Evolutionary conservation across 2,329 filamentous ascomycete genomes (phyloP).

Genomic region (Penicillium sp.): DNA sequence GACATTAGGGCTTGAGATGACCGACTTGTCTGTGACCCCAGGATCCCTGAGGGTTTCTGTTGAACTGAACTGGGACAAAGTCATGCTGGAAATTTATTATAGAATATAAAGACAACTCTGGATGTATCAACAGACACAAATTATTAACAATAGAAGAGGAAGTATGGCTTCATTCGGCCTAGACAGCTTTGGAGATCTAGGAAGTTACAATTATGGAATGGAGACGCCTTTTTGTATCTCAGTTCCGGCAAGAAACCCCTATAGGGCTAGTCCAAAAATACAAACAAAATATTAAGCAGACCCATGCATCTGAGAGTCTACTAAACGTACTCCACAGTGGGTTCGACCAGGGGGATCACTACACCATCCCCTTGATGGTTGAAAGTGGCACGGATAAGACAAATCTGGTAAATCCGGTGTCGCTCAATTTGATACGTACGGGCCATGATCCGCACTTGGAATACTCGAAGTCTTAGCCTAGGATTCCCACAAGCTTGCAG

Average conservation of each 20-base stretch:
- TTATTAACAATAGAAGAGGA: conserved; percentile 8
- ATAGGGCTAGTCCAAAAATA: conserved; percentile 13
- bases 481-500: not conserved
- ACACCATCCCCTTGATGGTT: conserved; percentile 15
- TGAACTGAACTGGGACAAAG: conserved; percentile 3
- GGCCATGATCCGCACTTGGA: conserved; percentile 2
- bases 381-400: conserved; percentile 16
- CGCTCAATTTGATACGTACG: conserved; percentile 10
- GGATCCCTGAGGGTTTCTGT: conserved; percentile 14
- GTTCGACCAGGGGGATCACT: conserved; percentile 13
- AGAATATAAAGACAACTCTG: not conserved
- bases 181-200: not conserved
- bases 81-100: conserved; percentile 12
- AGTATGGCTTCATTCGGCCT: not conserved
- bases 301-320: conserved; percentile 15
- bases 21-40: conserved; percentile 7
- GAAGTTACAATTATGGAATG: not conserved
- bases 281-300: conserved; percentile 12
- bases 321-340: conserved; percentile 26
- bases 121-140: conserved; percentile 3
- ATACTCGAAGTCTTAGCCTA: not conserved
- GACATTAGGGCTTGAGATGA: conserved; percentile 15
- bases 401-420: conserved; percentile 13
- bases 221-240: conserved; percentile 19
- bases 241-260: conserved; percentile 9